phyloP scores from a whole-genome alignment of 306 rosid species.

The Spatholobus suberectus region DNA sequence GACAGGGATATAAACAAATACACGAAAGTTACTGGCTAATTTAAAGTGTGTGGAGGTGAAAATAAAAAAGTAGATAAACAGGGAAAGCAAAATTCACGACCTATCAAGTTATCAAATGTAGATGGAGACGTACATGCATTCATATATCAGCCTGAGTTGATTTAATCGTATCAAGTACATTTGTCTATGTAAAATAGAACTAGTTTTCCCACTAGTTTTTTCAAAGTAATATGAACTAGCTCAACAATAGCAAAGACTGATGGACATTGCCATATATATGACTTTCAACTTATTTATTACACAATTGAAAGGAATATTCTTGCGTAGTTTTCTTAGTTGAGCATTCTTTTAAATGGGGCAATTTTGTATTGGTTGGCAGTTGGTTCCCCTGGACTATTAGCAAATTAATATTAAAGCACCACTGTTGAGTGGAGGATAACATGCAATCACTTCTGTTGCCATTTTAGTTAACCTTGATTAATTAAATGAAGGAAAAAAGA shows the following conservation, averaged over 20 bases:
- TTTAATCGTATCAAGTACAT: background rate
- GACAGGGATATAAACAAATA: constrained; percentile 22
- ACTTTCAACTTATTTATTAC: background rate
- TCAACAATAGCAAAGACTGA: background rate
- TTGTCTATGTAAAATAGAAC: background rate
- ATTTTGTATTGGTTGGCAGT: constrained; percentile 55
- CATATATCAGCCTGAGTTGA: background rate
- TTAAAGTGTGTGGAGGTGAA: background rate
- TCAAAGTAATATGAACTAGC: constrained; percentile 16
- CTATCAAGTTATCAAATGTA: constrained; percentile 4
- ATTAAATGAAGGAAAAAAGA: constrained; percentile 40
- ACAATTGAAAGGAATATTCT: constrained; percentile 47
- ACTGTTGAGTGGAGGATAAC: constrained; percentile 62
- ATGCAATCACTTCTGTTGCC: constrained; percentile 54
- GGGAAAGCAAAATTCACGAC: constrained; percentile 10
- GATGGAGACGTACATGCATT: background rate
- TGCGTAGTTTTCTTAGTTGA: constrained; percentile 61
- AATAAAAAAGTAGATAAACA: background rate
- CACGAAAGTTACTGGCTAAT: background rate
- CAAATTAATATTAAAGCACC: constrained; percentile 44
- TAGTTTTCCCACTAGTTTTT: constrained; percentile 21
- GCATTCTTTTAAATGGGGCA: constrained; percentile 35
- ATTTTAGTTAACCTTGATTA: constrained; percentile 41
- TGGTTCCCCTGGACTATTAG: constrained; percentile 26
- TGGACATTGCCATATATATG: background rate